Evolutionary conservation across 345 rosid species (phyloP).

Genomic region (Melaleuca alternifolia): DNA sequence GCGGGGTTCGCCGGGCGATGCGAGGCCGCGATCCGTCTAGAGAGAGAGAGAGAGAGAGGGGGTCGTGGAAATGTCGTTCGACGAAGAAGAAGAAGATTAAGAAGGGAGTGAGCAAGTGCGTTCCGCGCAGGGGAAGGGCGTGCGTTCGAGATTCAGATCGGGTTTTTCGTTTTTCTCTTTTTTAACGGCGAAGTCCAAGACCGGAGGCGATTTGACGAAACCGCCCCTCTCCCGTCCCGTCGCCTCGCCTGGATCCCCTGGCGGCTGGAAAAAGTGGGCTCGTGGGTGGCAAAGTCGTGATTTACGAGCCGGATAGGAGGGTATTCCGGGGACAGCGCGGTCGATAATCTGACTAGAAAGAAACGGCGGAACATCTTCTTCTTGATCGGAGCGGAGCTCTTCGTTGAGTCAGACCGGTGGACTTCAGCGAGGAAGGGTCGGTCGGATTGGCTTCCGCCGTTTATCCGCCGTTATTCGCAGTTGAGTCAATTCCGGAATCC

Average conservation of each 20-base stretch:
- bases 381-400: not conserved
- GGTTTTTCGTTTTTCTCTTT: not conserved
- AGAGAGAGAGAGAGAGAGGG: not conserved
- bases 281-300: not conserved
- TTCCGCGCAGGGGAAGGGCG: not conserved
- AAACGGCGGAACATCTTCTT: not conserved
- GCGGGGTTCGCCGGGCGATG: not conserved
- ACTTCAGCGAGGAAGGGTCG: not conserved
- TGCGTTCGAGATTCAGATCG: slow-evolving; percentile 1
- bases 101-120: not conserved
- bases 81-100: not conserved
- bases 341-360: not conserved
- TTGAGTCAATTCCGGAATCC: not conserved
- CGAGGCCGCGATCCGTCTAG: not conserved
- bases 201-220: not conserved
- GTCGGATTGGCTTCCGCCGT: not conserved
- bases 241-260: not conserved
- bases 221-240: not conserved
- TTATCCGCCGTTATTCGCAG: not conserved
- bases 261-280: not conserved
- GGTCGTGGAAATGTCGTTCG: not conserved
- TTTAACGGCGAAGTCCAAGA: not conserved
- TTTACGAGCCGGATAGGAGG: not conserved
- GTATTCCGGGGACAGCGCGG: not conserved
- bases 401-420: not conserved